A percentile compares a stretch with the other conserved stretches of the same genome.
These are phyloP conservation scores for Trametes sanguinea DNA, from an alignment of 768 basidiomycete genomes.

Conservation along the genomic window DNA sequence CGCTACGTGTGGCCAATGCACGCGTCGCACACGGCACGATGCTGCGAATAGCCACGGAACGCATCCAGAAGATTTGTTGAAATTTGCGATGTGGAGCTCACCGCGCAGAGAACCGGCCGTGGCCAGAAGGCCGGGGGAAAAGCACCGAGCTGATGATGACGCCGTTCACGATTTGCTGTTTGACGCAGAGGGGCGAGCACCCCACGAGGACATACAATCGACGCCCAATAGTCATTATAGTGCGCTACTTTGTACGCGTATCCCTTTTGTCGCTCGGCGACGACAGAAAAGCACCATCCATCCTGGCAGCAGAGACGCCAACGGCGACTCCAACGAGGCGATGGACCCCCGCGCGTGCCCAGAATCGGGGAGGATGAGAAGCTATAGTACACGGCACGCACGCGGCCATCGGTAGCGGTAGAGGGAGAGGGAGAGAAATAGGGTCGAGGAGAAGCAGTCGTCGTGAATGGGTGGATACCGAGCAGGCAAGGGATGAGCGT, in stretches of 20 bases:
- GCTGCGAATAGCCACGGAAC: no score
- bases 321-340: no score
- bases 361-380: neutral
- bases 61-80: no score
- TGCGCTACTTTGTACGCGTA: constrained; percentile 15
- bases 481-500: neutral
- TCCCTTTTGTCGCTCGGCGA: constrained; percentile 10
- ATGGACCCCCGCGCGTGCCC: neutral
- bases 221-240: constrained; percentile 1
- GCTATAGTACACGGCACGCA: constrained; percentile 15
- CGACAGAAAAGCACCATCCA: neutral
- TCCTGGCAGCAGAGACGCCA: neutral
- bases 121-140: neutral
- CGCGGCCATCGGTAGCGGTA: neutral
- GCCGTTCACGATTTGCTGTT: no score
- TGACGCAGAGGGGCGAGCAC: neutral
- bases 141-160: neutral
- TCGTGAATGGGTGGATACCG: neutral
- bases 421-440: neutral
- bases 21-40: no score
- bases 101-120: no score
- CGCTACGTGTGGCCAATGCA: no score
- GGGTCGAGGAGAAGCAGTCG: neutral
- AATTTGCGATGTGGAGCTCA: no score
- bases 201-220: neutral